Conservation (phyloP, 1,284 basidiomycete genomes). For the Kalmanozyma brasiliensis region DNA sequence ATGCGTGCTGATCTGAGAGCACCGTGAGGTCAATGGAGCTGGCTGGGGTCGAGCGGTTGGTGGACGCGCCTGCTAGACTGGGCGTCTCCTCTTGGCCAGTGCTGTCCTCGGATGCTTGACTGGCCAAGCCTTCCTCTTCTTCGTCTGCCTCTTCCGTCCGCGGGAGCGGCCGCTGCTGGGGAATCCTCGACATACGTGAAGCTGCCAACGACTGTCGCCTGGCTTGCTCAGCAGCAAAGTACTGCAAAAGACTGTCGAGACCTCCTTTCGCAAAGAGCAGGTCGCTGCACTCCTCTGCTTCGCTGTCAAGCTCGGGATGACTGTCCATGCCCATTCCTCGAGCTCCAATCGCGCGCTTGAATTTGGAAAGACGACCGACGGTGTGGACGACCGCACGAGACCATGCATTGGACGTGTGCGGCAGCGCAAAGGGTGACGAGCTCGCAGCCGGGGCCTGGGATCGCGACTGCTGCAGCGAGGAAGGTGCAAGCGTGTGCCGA, state of each 20-base stretch:
- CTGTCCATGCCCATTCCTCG: slow-evolving; percentile 30
- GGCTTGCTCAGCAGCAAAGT: slow-evolving; percentile 43
- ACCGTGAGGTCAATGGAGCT: slow-evolving; percentile 51
- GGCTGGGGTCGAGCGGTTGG: slow-evolving; percentile 50
- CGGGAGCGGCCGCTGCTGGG: slow-evolving; percentile 29
- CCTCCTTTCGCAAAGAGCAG: slow-evolving; percentile 57
- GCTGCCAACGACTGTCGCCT: slow-evolving; percentile 15
- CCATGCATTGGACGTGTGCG: slow-evolving; percentile 71
- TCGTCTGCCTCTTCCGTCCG: slow-evolving; percentile 36
- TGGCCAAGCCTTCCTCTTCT: slow-evolving; percentile 30
- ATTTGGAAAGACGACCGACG: slow-evolving; percentile 80
- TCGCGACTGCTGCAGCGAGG: not conserved
- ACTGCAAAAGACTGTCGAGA: slow-evolving; percentile 51
- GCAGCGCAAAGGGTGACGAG: slow-evolving; percentile 39
- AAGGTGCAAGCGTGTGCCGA: slow-evolving; percentile 27
- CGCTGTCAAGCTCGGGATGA: slow-evolving; percentile 40
- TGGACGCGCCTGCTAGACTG: slow-evolving; percentile 50
- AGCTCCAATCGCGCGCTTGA: slow-evolving; percentile 76
- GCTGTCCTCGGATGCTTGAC: slow-evolving; percentile 41
- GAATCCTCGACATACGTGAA: slow-evolving; percentile 2
- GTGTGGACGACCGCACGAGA: slow-evolving; percentile 83
- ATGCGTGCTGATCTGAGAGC: slow-evolving; percentile 16
- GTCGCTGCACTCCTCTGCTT: slow-evolving; percentile 69
- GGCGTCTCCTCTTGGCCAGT: slow-evolving; percentile 54
- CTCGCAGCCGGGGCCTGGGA: not conserved